These are phyloP conservation scores for Candolleomyces aberdarensis DNA, from an alignment of 768 basidiomycete genomes.

Conservation along the genomic window DNA sequence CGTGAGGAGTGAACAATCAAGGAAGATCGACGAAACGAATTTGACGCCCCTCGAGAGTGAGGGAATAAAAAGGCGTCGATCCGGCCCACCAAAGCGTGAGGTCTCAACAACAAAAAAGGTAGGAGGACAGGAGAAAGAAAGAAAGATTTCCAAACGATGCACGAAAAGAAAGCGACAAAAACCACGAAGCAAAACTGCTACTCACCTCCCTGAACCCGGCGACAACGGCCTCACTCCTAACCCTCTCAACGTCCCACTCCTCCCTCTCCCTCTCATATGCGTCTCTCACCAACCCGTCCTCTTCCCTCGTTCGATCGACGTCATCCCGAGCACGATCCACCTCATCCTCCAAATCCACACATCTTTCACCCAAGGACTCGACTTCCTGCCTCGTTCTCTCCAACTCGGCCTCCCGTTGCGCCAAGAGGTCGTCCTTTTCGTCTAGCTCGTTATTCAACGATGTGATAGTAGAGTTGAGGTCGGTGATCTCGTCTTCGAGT, in stretches of 20 bases:
- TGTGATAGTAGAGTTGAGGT: conserved; percentile 76
- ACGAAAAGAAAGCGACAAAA: no score
- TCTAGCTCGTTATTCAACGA: conserved; percentile 60
- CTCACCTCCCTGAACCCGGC: conserved; percentile 79
- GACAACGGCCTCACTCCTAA: conserved; percentile 62
- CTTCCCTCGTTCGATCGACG: conserved; percentile 47
- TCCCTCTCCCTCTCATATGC: conserved; percentile 42
- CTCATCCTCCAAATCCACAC: conserved; percentile 86
- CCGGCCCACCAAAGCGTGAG: no score
- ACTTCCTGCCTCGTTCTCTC: conserved; percentile 72
- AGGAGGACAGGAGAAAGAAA: no score
- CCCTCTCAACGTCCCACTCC: conserved; percentile 70
- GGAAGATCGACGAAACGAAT: no score
- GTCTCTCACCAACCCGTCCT: conserved; percentile 36
- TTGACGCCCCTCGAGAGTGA: no score
- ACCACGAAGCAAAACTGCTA: neutral
- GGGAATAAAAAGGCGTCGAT: no score
- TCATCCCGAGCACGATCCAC: conserved; percentile 28
- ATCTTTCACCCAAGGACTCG: conserved; percentile 73
- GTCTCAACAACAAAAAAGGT: no score
- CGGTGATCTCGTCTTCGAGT: conserved; percentile 73
- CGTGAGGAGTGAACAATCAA: no score
- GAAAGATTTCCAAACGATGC: neutral
- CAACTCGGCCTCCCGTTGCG: conserved; percentile 78
- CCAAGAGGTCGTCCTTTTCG: conserved; percentile 74